phyloP scores from a whole-genome alignment of 2,329 filamentous ascomycete species.

The Blastomyces silverae region DNA sequence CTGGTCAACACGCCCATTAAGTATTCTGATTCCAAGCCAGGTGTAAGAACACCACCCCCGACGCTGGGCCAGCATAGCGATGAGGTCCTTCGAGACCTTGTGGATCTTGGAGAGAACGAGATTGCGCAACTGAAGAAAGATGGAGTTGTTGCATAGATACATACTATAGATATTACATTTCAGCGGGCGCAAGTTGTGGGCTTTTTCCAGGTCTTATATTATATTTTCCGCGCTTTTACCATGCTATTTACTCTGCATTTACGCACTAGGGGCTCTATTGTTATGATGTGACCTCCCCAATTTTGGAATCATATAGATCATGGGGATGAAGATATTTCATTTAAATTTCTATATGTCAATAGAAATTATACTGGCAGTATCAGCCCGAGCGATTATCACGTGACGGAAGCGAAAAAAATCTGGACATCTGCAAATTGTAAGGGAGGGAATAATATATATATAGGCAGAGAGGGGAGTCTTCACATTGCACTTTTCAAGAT shows the following conservation, averaged over 20 bases:
- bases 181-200: neutral
- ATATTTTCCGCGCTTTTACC: neutral
- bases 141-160: conserved; percentile 56
- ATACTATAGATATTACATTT: neutral
- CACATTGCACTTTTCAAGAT: neutral
- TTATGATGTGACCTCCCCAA: neutral
- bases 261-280: neutral
- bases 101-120: conserved; percentile 54
- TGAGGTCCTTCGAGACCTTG: conserved; percentile 60
- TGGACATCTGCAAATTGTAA: neutral
- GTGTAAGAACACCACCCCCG: conserved; percentile 70
- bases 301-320: neutral
- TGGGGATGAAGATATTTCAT: neutral
- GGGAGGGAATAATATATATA: neutral
- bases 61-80: conserved; percentile 81
- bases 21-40: conserved; percentile 74
- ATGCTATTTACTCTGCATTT: neutral
- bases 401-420: neutral
- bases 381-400: neutral
- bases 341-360: too few species aligned
- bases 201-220: neutral
- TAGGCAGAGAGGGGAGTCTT: neutral
- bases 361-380: neutral
- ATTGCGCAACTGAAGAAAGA: conserved; percentile 58
- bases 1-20: conserved; percentile 93